Percentiles rank a stretch among this genome's conserved stretches.
These are phyloP conservation scores for Hypoxylon sp. DNA, from an alignment of 2,329 filamentous ascomycete species.

Conservation along the genomic window DNA sequence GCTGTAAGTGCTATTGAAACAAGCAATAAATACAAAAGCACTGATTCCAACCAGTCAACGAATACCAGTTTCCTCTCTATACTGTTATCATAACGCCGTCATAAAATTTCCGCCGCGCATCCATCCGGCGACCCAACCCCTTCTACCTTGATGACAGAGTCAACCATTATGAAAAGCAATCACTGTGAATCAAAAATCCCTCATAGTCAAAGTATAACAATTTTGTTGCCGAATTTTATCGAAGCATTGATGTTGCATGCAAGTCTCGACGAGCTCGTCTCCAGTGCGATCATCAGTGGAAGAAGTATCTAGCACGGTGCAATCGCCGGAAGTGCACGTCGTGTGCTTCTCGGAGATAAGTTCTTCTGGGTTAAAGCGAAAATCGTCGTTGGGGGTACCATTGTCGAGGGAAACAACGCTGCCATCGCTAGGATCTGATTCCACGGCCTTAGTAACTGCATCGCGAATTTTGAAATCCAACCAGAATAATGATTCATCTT, in stretches of 20 bases:
- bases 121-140: not conserved
- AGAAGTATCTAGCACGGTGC: not conserved
- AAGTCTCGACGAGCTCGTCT: not conserved
- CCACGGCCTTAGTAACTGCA: not conserved
- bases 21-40: not conserved
- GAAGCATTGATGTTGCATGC: not conserved
- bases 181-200: not conserved
- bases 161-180: not conserved
- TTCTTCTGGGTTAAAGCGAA: not conserved
- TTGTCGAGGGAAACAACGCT: not conserved
- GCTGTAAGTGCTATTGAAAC: slow-evolving; percentile 2
- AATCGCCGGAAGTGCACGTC: not conserved
- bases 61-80: not conserved
- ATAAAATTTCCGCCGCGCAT: not conserved
- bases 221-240: not conserved
- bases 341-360: not conserved
- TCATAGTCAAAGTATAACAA: not conserved
- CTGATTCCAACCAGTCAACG: not conserved
- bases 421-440: not conserved
- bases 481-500: slow-evolving; percentile 10
- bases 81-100: not conserved
- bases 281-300: not conserved
- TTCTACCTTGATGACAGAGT: not conserved
- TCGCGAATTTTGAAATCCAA: slow-evolving; percentile 4
- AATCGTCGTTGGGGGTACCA: slow-evolving; percentile 1